These are phyloP conservation scores for Trichoderma koningiopsis DNA, from an alignment of 2,329 filamentous ascomycete genomes.

Conservation along the genomic window DNA sequence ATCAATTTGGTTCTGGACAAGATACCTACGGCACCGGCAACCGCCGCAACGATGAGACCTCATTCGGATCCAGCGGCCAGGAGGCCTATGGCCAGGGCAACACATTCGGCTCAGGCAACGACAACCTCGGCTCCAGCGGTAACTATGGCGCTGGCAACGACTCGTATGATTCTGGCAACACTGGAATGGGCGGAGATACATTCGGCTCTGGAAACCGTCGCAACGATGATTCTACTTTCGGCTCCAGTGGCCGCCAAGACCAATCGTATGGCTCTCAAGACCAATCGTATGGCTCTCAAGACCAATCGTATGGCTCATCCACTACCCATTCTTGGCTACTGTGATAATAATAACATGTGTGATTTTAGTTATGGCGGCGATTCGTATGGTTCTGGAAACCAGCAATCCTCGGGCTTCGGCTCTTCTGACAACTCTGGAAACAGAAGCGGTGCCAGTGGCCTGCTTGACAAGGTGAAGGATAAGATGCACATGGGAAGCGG, in stretches of 20 bases:
- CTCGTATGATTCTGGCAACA: constrained; percentile 28
- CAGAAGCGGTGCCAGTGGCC: constrained; percentile 44
- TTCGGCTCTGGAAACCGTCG: constrained; percentile 5
- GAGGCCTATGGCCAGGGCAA: constrained; percentile 4
- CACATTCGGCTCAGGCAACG: constrained; percentile 31
- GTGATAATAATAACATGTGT: constrained; percentile 25
- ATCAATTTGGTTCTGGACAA: neutral
- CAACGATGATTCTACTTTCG: neutral
- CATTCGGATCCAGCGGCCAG: neutral
- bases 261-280: constrained; percentile 29
- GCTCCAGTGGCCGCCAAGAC: constrained; percentile 25
- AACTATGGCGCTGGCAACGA: constrained; percentile 29
- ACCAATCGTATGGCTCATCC: constrained; percentile 31
- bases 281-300: constrained; percentile 18
- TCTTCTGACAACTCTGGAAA: constrained; percentile 15
- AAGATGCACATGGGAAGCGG: constrained; percentile 52
- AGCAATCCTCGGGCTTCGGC: constrained; percentile 20
- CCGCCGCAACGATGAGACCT: constrained; percentile 19
- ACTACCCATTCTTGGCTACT: constrained; percentile 22
- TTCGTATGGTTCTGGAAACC: constrained; percentile 23
- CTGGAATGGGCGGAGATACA: constrained; percentile 23
- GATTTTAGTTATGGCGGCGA: constrained; percentile 26
- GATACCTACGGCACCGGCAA: constrained; percentile 32
- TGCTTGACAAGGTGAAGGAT: constrained; percentile 60
- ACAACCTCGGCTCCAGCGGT: constrained; percentile 19